Percentiles rank a stretch among this genome's conserved stretches.
Evolutionary conservation across 2,329 filamentous ascomycete species (phyloP).

Genomic region (Aspergillus tanneri): DNA sequence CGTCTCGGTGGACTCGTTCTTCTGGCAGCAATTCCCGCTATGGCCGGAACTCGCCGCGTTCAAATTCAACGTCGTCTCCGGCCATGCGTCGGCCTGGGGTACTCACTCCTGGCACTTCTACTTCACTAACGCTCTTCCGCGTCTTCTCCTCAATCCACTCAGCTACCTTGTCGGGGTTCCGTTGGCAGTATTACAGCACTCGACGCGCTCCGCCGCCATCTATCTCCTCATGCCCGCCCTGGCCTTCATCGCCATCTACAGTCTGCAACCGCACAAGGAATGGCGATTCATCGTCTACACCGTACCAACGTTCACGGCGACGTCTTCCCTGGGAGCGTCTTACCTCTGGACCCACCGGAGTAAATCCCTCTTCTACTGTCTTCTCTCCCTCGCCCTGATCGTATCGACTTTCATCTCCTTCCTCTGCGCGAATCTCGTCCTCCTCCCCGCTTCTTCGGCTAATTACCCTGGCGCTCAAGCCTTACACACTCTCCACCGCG

Average conservation of each 20-base stretch:
- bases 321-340: slow-evolving; percentile 70
- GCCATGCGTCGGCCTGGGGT: slow-evolving; percentile 84
- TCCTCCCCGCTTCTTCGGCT: slow-evolving; percentile 77
- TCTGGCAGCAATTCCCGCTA: slow-evolving; percentile 75
- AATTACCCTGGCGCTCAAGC: slow-evolving; percentile 94
- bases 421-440: slow-evolving; percentile 62
- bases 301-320: slow-evolving; percentile 75
- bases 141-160: slow-evolving; percentile 78
- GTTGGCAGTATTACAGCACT: slow-evolving; percentile 51
- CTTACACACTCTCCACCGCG: slow-evolving; percentile 49
- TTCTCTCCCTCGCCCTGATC: slow-evolving; percentile 57
- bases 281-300: slow-evolving; percentile 91
- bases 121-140: slow-evolving; percentile 75
- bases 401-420: slow-evolving; percentile 62
- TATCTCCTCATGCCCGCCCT: slow-evolving; percentile 64
- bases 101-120: slow-evolving; percentile 84
- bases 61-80: slow-evolving; percentile 84
- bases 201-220: slow-evolving; percentile 52
- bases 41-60: slow-evolving; percentile 93
- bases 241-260: slow-evolving; percentile 76
- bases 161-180: slow-evolving; percentile 55
- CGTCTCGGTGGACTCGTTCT: slow-evolving; percentile 80
- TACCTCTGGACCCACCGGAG: slow-evolving; percentile 65
- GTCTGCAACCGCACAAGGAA: slow-evolving; percentile 90
- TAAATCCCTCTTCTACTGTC: slow-evolving; percentile 58